A percentile compares a stretch with the other conserved stretches of the same genome.
Conservation (phyloP, 2,329 filamentous ascomycete genomes). For the Neurospora sp. region DNA sequence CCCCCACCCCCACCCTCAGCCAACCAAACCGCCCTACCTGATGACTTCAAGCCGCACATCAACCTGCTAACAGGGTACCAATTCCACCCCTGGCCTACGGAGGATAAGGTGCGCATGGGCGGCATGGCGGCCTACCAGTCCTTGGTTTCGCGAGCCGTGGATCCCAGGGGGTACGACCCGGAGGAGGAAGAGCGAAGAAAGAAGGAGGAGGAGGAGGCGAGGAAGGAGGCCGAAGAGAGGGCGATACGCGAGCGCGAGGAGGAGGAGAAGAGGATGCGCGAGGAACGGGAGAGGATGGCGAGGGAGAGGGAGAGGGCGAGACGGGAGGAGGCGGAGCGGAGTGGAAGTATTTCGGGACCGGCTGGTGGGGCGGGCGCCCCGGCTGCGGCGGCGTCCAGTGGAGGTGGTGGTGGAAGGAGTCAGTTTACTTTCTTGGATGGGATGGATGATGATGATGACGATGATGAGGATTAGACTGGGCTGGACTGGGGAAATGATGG, state of each 20-base stretch:
- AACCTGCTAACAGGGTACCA: conserved; percentile 45
- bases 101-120: conserved; percentile 59
- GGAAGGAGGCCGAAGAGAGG: conserved; percentile 38
- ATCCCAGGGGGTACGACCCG: conserved; percentile 51
- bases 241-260: conserved; percentile 24
- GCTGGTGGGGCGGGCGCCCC: conserved; percentile 1
- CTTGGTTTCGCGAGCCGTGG: conserved; percentile 50
- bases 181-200: conserved; percentile 41
- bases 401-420: conserved; percentile 29
- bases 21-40: conserved; percentile 37
- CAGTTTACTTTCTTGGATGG: conserved; percentile 46
- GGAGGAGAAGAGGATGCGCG: conserved; percentile 28
- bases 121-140: conserved; percentile 55
- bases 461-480: conserved; percentile 28
- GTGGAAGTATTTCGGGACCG: conserved; percentile 12
- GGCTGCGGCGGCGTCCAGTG: background rate
- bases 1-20: background rate
- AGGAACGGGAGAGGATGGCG: conserved; percentile 38
- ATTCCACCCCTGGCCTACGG: conserved; percentile 72
- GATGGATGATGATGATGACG: conserved; percentile 39
- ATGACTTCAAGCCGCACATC: conserved; percentile 36
- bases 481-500: background rate
- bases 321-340: conserved; percentile 27
- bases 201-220: conserved; percentile 40
- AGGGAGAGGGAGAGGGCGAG: conserved; percentile 34